Evolutionary conservation across 257 asterid genomes (phyloP).

Genomic region (Nemophila menziesii): DNA sequence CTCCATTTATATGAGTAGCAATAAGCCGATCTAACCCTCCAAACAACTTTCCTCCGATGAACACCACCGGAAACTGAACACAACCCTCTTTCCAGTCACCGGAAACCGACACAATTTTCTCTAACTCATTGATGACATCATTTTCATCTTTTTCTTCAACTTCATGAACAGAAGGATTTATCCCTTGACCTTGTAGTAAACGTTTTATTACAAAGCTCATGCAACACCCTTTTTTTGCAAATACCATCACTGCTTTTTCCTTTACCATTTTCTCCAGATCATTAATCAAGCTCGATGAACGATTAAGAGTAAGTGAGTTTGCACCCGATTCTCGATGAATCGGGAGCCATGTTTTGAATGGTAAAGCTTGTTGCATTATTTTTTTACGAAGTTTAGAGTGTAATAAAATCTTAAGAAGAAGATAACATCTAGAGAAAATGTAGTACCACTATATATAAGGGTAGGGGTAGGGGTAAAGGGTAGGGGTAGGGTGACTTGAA

Average conservation of each 20-base stretch:
- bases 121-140: conserved; percentile 17
- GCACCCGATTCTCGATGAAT: conserved; percentile 2
- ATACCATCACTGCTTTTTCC: conserved; percentile 30
- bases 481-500: conserved; percentile 8
- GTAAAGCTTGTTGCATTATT: conserved; percentile 36
- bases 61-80: conserved; percentile 38
- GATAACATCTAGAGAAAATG: neutral
- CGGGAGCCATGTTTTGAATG: conserved; percentile 25
- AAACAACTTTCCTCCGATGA: conserved; percentile 52
- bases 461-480: neutral
- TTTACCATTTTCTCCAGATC: conserved; percentile 12
- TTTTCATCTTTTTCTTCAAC: conserved; percentile 29
- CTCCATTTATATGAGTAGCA: conserved; percentile 53
- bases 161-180: conserved; percentile 40
- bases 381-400: neutral
- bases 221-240: conserved; percentile 28
- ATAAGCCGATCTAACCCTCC: conserved; percentile 68
- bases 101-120: conserved; percentile 1
- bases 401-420: no score
- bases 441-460: neutral
- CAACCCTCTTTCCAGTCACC: conserved; percentile 4
- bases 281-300: neutral
- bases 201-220: conserved; percentile 42
- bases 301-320: no score
- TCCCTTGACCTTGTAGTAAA: conserved; percentile 36